Evolutionary conservation across 164 flowering plant genomes (phyloP).

Genomic region (Annona cherimola): DNA sequence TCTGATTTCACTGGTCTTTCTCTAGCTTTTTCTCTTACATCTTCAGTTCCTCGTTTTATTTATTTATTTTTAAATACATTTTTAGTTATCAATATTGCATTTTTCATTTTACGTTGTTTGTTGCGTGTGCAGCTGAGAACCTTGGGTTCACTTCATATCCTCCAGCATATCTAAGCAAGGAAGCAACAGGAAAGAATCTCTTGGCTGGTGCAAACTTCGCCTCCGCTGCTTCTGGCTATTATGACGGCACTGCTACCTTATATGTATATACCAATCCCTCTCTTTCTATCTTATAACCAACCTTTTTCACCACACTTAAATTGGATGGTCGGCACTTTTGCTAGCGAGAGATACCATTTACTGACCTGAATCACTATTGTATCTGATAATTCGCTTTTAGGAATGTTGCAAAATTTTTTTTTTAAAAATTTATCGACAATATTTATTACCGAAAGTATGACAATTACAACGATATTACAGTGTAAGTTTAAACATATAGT

Average conservation of each 20-base stretch:
- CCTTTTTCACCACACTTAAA: background rate
- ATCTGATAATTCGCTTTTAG: too few relatives aligned
- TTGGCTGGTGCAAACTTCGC: constrained; percentile 83
- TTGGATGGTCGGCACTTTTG: too few relatives aligned
- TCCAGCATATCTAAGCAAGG: constrained; percentile 70
- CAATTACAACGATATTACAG: too few relatives aligned
- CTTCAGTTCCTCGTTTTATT: background rate
- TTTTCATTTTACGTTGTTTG: background rate
- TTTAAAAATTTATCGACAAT: too few relatives aligned
- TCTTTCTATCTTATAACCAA: constrained; percentile 11
- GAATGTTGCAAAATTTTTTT: too few relatives aligned
- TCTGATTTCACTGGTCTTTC: constrained; percentile 66
- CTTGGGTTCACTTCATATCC: constrained; percentile 77
- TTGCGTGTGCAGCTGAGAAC: constrained; percentile 49
- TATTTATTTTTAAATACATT: background rate
- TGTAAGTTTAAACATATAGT: too few relatives aligned
- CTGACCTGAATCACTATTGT: too few relatives aligned
- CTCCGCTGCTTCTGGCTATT: constrained; percentile 75
- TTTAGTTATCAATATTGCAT: background rate
- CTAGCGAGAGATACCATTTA: too few relatives aligned
- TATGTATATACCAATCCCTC: constrained; percentile 38
- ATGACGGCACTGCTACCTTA: constrained; percentile 51
- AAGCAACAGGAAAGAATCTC: constrained; percentile 50
- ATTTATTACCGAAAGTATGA: too few relatives aligned
- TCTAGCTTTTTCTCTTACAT: background rate